phyloP scores from a whole-genome alignment of 1,284 basidiomycete species.

The Cerioporus squamosus region DNA sequence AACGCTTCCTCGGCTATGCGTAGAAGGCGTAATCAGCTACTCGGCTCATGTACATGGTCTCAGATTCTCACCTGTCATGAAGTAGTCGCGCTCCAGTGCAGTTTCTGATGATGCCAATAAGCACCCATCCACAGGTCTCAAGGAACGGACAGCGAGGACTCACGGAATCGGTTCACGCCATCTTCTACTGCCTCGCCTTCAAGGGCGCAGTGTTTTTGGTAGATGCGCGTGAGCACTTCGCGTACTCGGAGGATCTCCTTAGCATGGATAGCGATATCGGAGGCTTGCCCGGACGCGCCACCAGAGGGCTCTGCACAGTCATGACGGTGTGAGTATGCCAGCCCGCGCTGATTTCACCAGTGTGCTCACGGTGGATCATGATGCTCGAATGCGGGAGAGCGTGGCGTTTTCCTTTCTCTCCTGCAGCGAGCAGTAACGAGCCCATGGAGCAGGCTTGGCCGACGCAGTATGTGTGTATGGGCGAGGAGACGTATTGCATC shows the following conservation, averaged over 20 bases:
- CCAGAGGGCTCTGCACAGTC: constrained; percentile 82
- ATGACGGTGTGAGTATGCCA: not conserved
- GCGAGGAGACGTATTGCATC: constrained; percentile 92
- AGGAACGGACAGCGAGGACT: constrained; percentile 30
- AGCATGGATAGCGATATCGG: constrained; percentile 93
- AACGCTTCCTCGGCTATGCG: constrained; percentile 82
- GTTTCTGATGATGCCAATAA: constrained; percentile 55
- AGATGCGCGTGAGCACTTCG: constrained; percentile 81
- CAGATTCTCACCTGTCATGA: constrained; percentile 75
- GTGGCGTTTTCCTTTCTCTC: constrained; percentile 86
- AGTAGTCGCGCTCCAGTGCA: constrained; percentile 92
- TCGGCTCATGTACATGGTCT: not conserved
- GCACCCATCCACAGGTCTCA: constrained; percentile 4
- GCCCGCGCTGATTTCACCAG: not conserved
- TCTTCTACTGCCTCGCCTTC: constrained; percentile 66
- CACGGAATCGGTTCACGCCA: constrained; percentile 81
- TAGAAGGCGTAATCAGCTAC: not conserved
- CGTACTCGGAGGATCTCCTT: constrained; percentile 91
- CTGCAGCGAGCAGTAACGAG: constrained; percentile 85
- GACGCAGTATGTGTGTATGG: constrained; percentile 94
- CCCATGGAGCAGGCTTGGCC: constrained; percentile 96
- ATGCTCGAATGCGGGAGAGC: constrained; percentile 91
- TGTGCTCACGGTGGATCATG: constrained; percentile 90
- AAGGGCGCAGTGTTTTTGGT: constrained; percentile 77
- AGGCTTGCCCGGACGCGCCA: constrained; percentile 90